Percentiles rank a stretch among this genome's conserved stretches.
Evolutionary conservation across 2,329 filamentous ascomycete genomes (phyloP).

Genomic region (Neonectria ditissima): DNA sequence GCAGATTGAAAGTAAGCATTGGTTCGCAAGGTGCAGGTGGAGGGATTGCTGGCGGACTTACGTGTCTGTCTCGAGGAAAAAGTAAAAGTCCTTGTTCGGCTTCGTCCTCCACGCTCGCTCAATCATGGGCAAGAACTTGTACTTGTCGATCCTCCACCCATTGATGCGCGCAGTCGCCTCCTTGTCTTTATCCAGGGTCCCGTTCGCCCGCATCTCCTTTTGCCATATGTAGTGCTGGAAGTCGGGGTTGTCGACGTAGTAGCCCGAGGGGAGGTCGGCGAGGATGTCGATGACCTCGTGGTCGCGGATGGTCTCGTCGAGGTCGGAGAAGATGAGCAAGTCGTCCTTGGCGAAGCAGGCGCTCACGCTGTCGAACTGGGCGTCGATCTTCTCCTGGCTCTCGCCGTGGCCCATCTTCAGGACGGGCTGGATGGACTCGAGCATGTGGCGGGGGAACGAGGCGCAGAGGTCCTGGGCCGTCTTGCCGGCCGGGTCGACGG

Average conservation of each 20-base stretch:
- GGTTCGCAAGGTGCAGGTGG: not conserved
- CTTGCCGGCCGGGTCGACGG: constrained; percentile 42
- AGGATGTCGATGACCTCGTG: constrained; percentile 60
- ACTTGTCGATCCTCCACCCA: constrained; percentile 67
- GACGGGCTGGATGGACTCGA: constrained; percentile 48
- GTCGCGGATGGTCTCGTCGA: constrained; percentile 58
- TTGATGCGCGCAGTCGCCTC: constrained; percentile 48
- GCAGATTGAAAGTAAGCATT: constrained; percentile 16
- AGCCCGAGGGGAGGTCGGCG: constrained; percentile 56
- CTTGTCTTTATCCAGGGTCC: constrained; percentile 47
- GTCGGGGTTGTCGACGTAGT: constrained; percentile 51
- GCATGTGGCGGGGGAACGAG: constrained; percentile 48
- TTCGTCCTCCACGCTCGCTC: constrained; percentile 61
- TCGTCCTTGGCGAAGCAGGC: constrained; percentile 58
- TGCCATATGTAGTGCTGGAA: constrained; percentile 57
- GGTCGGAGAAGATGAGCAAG: constrained; percentile 64
- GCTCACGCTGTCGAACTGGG: constrained; percentile 64
- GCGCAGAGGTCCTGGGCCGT: constrained; percentile 46
- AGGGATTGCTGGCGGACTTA: constrained; percentile 45
- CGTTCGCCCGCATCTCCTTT: constrained; percentile 49
- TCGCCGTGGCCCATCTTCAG: constrained; percentile 51
- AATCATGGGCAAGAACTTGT: constrained; percentile 68
- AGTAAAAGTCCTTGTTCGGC: constrained; percentile 64
- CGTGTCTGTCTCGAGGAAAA: constrained; percentile 69
- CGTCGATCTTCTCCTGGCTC: constrained; percentile 45